Conservation (phyloP, 495 filamentous ascomycete species). For the Trichoderma reesei region DNA sequence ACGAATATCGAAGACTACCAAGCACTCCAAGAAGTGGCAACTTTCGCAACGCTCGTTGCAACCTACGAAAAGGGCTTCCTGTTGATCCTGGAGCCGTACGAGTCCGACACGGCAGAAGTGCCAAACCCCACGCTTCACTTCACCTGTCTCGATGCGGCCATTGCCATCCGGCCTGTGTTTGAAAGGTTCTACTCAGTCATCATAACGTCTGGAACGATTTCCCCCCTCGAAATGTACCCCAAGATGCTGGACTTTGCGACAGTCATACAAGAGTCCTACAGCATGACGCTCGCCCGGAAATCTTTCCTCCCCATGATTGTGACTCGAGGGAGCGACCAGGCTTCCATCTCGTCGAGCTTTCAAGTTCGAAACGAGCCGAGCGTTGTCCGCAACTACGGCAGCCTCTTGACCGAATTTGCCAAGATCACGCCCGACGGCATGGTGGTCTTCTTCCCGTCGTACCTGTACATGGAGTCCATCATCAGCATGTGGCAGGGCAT, state of each 20-base stretch:
- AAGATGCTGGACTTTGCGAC: conserved; percentile 93
- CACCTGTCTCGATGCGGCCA: conserved; percentile 93
- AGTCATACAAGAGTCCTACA: conserved; percentile 92
- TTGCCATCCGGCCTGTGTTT: conserved; percentile 96
- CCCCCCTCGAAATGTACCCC: conserved; percentile 96
- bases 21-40: conserved; percentile 93
- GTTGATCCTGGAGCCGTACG: conserved; percentile 90
- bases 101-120: conserved; percentile 90
- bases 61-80: conserved; percentile 98
- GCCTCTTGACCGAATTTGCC: conserved; percentile 82
- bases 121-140: conserved; percentile 95
- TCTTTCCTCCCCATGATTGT: conserved; percentile 98
- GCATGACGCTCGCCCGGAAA: conserved; percentile 89
- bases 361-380: conserved; percentile 89
- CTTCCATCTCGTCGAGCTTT: conserved; percentile 81
- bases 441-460: conserved; percentile 98
- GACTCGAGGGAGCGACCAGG: conserved; percentile 88
- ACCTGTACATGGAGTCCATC: conserved; percentile 98
- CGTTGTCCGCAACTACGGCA: conserved; percentile 92
- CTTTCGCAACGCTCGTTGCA: conserved; percentile 93
- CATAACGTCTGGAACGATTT: conserved; percentile 96
- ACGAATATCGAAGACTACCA: conserved; percentile 98
- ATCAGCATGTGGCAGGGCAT: conserved; percentile 99
- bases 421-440: conserved; percentile 93
- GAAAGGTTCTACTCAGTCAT: conserved; percentile 96